Evolutionary conservation across 2,329 filamentous ascomycete genomes (phyloP).

Genomic region (Macrophomina phaseolina): DNA sequence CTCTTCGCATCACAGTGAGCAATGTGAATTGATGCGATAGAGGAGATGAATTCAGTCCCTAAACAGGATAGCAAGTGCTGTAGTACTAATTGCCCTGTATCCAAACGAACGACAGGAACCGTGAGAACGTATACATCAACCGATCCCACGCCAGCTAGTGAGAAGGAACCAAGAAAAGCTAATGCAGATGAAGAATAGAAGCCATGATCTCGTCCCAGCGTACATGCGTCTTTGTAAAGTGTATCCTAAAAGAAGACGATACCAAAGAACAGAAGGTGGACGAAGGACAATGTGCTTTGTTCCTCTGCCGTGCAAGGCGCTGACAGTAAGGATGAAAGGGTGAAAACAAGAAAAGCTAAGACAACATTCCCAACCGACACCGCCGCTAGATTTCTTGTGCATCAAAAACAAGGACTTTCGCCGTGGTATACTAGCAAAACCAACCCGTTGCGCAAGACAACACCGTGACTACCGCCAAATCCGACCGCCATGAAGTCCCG

Average conservation of each 20-base stretch:
- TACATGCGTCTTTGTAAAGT: conserved; percentile 37
- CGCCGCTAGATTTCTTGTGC: conserved; percentile 40
- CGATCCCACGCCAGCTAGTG: conserved; percentile 21
- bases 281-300: conserved; percentile 21
- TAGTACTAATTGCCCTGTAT: conserved; percentile 1
- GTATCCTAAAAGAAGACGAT: conserved; percentile 24
- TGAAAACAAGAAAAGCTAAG: conserved; percentile 19
- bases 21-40: not conserved
- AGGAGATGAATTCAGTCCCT: conserved; percentile 19
- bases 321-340: conserved; percentile 3
- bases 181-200: conserved; percentile 32
- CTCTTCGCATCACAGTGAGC: not conserved
- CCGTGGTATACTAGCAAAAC: conserved; percentile 47
- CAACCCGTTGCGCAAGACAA: conserved; percentile 27
- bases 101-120: conserved; percentile 29
- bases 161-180: conserved; percentile 1
- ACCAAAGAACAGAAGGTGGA: conserved; percentile 26
- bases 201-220: conserved; percentile 43
- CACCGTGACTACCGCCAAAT: conserved; percentile 26
- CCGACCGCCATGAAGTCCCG: conserved; percentile 30
- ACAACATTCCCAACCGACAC: conserved; percentile 39
- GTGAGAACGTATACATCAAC: conserved; percentile 34
- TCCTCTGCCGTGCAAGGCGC: conserved; percentile 20
- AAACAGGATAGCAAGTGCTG: not conserved
- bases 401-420: conserved; percentile 38